Percentiles rank a stretch among this genome's conserved stretches.
phyloP scores from a whole-genome alignment of 148 eudicot genomes.

The Rhododendron ovatum region DNA sequence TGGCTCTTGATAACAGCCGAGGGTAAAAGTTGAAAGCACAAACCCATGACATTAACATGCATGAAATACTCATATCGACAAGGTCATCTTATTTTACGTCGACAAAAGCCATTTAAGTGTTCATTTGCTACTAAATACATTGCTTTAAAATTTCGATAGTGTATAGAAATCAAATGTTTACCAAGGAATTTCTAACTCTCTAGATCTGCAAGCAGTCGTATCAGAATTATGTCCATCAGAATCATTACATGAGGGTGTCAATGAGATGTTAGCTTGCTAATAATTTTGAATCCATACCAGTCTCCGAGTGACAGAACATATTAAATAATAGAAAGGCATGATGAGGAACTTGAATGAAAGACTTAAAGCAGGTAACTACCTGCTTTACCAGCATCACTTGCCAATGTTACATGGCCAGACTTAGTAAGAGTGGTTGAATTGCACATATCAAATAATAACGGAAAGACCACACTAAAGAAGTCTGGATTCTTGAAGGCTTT shows the following conservation, averaged over 20 bases:
- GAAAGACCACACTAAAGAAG: conserved; percentile 63
- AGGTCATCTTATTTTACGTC: not conserved
- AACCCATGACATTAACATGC: not conserved
- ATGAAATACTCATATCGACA: not conserved
- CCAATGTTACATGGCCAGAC: conserved; percentile 31
- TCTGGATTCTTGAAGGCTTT: conserved; percentile 66
- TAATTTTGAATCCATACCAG: not conserved
- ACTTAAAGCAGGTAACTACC: conserved; percentile 34
- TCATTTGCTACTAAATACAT: not conserved
- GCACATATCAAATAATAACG: conserved; percentile 64
- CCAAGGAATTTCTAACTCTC: not conserved
- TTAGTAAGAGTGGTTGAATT: conserved; percentile 24
- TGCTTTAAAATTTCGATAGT: not conserved
- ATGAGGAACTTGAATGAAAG: not conserved
- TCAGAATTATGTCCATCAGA: not conserved
- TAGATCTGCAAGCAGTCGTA: not conserved
- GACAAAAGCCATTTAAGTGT: not conserved
- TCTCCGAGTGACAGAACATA: not conserved
- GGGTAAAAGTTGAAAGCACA: not conserved
- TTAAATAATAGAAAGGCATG: not conserved
- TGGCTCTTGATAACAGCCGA: not conserved
- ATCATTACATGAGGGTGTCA: not conserved
- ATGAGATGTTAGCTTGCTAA: not conserved
- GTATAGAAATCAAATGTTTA: not conserved
- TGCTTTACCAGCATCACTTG: conserved; percentile 44